A percentile compares a stretch with the other conserved stretches of the same genome.
These are phyloP conservation scores for Leccinum huronense DNA, from an alignment of 1,284 basidiomycete species.

Conservation along the genomic window DNA sequence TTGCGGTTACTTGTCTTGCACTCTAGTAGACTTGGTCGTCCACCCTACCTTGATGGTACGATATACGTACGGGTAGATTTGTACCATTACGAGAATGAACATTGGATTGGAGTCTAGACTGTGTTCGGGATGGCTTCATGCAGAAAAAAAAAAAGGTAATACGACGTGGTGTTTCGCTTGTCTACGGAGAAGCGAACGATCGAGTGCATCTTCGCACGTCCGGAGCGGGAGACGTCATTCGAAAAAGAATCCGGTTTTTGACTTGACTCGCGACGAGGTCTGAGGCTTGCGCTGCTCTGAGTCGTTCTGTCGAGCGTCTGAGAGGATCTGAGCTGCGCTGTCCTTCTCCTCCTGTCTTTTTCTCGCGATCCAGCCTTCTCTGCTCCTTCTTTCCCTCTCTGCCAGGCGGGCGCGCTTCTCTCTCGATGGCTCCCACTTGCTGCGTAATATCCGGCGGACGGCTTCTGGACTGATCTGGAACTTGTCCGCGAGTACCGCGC, in stretches of 20 bases:
- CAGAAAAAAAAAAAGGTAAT: slow-evolving; percentile 11
- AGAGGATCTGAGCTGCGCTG: slow-evolving; percentile 32
- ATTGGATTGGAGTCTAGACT: slow-evolving; percentile 11
- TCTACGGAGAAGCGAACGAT: slow-evolving; percentile 2
- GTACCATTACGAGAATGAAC: slow-evolving; percentile 16
- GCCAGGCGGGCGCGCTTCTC: slow-evolving; percentile 55
- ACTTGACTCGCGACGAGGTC: slow-evolving; percentile 27
- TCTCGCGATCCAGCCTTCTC: slow-evolving; percentile 43
- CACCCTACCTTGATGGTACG: slow-evolving; percentile 14
- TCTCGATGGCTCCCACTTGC: slow-evolving; percentile 70
- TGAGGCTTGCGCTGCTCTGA: slow-evolving; percentile 16
- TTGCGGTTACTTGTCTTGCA: slow-evolving; percentile 1
- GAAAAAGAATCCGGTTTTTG: slow-evolving; percentile 44
- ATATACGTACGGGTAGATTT: slow-evolving; percentile 4
- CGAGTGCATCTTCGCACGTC: neutral
- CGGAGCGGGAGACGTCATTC: slow-evolving; percentile 29
- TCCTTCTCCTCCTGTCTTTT: slow-evolving; percentile 45
- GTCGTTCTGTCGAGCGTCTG: slow-evolving; percentile 24
- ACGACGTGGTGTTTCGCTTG: slow-evolving; percentile 4
- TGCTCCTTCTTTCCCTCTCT: slow-evolving; percentile 55
- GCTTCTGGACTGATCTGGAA: slow-evolving; percentile 88
- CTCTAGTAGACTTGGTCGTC: slow-evolving; percentile 2
- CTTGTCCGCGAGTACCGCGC: slow-evolving; percentile 68
- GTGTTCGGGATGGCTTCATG: neutral
- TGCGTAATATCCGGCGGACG: slow-evolving; percentile 79